Evolutionary conservation across 495 filamentous ascomycete genomes (phyloP).

Genomic region (Lasiosphaeria hispida): DNA sequence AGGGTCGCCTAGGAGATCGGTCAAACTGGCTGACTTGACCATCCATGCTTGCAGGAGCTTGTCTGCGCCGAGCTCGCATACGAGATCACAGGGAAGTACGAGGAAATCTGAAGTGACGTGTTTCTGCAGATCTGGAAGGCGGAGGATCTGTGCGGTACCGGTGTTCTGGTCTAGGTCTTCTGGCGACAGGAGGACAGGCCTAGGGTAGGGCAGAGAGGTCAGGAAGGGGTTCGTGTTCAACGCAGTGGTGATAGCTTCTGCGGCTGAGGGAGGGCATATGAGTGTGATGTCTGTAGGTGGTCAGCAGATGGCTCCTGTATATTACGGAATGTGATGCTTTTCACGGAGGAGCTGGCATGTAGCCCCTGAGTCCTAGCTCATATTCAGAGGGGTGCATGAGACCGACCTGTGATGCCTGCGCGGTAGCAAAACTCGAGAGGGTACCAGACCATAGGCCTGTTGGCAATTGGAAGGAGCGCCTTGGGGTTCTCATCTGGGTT

Average conservation of each 20-base stretch:
- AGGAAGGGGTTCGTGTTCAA: conserved; percentile 83
- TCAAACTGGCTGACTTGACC: conserved; percentile 69
- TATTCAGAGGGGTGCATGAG: neutral
- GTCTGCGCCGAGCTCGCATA: conserved; percentile 85
- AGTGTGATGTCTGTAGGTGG: conserved; percentile 69
- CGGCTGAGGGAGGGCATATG: conserved; percentile 73
- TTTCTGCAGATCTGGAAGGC: conserved; percentile 67
- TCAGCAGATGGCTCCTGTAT: conserved; percentile 6
- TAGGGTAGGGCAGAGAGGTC: conserved; percentile 73
- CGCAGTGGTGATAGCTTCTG: conserved; percentile 68
- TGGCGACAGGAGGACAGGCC: conserved; percentile 72
- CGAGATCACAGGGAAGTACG: conserved; percentile 87
- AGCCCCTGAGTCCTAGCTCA: neutral
- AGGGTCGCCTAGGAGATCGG: conserved; percentile 37
- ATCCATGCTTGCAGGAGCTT: conserved; percentile 88
- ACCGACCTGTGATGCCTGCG: conserved; percentile 74
- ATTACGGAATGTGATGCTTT: conserved; percentile 5
- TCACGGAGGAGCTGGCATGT: neutral
- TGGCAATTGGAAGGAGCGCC: conserved; percentile 86
- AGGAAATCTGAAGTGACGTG: conserved; percentile 81
- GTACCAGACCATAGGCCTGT: conserved; percentile 95
- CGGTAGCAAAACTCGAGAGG: conserved; percentile 86
- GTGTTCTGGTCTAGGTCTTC: conserved; percentile 69
- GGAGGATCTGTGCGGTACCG: conserved; percentile 86
- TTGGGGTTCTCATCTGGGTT: conserved; percentile 88